A percentile compares a stretch with the other conserved stretches of the same genome.
phyloP scores from a whole-genome alignment of 2,329 filamentous ascomycete species.

The Aspergillus neoniger region DNA sequence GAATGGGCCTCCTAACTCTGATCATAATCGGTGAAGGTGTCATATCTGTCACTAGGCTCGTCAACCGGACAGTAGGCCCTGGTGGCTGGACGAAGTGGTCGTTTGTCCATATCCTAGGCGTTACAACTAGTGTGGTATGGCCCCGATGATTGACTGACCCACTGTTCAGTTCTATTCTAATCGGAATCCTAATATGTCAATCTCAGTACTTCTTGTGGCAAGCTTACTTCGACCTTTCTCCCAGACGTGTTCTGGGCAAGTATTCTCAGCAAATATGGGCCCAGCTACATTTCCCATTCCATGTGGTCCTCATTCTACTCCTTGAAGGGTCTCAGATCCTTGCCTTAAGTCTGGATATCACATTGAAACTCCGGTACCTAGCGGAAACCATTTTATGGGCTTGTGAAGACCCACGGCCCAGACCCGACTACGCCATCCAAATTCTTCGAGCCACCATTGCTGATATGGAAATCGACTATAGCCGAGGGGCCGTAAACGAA shows the following conservation, averaged over 20 bases:
- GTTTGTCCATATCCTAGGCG: slow-evolving; percentile 42
- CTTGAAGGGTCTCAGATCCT: slow-evolving; percentile 65
- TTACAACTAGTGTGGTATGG: slow-evolving; percentile 41
- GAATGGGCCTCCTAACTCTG: slow-evolving; percentile 64
- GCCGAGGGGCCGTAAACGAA: slow-evolving; percentile 34
- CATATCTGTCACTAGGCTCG: slow-evolving; percentile 59
- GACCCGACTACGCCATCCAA: slow-evolving; percentile 28
- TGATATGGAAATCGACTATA: slow-evolving; percentile 45
- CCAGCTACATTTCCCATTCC: slow-evolving; percentile 62
- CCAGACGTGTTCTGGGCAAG: slow-evolving; percentile 51
- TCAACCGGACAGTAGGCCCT: slow-evolving; percentile 52
- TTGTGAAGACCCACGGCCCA: slow-evolving; percentile 40
- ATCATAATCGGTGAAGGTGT: slow-evolving; percentile 69
- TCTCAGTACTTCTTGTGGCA: slow-evolving; percentile 62
- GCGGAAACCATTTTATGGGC: slow-evolving; percentile 42
- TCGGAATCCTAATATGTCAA: slow-evolving; percentile 9
- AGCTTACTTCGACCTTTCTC: slow-evolving; percentile 61
- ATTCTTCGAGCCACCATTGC: slow-evolving; percentile 41
- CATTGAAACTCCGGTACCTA: slow-evolving; percentile 44
- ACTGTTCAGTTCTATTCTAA: background rate
- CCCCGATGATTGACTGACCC: background rate
- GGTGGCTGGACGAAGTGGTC: slow-evolving; percentile 45
- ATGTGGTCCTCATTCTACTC: slow-evolving; percentile 64
- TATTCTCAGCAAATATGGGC: slow-evolving; percentile 59
- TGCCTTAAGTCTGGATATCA: slow-evolving; percentile 49